These are phyloP conservation scores for Chrysanthemum makinoi DNA, from an alignment of 129 eudicot species.

Conservation along the genomic window DNA sequence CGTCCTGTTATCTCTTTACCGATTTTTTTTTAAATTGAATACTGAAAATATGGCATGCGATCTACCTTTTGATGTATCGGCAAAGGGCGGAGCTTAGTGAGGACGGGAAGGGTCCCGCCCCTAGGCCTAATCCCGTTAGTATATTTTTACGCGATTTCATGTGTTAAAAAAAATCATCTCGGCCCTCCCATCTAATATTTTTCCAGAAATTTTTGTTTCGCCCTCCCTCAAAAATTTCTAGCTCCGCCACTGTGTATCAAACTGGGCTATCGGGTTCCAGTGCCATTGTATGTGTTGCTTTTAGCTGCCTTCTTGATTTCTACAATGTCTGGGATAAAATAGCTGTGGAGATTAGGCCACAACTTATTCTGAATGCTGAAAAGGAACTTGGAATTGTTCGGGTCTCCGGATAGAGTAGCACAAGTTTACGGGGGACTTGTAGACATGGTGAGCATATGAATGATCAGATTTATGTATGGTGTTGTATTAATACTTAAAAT, in stretches of 20 bases:
- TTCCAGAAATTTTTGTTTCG: no score
- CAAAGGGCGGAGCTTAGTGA: no score
- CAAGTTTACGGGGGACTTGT: constrained; percentile 97
- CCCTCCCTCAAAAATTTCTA: no score
- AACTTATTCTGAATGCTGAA: constrained; percentile 82
- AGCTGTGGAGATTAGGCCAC: constrained; percentile 80
- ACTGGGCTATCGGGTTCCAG: constrained; percentile 98
- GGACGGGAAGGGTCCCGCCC: no score
- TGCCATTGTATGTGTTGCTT: constrained; percentile 96
- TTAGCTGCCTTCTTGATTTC: constrained; percentile 92
- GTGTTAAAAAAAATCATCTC: no score
- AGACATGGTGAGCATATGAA: constrained; percentile 61
- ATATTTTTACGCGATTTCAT: no score
- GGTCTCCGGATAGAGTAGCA: constrained; percentile 99
- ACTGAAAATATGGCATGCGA: neutral
- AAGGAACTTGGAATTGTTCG: constrained; percentile 97
- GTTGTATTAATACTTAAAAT: neutral
- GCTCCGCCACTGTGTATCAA: no score
- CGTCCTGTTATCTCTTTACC: neutral
- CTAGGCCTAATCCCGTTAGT: no score
- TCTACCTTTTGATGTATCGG: constrained; percentile 36
- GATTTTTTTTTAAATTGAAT: neutral
- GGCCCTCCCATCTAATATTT: no score
- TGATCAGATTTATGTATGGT: neutral
- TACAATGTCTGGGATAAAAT: constrained; percentile 74